Percentiles rank a stretch among this genome's conserved stretches.
Conservation (phyloP, 2,329 filamentous ascomycete genomes). For the Xylariaceae sp. region DNA sequence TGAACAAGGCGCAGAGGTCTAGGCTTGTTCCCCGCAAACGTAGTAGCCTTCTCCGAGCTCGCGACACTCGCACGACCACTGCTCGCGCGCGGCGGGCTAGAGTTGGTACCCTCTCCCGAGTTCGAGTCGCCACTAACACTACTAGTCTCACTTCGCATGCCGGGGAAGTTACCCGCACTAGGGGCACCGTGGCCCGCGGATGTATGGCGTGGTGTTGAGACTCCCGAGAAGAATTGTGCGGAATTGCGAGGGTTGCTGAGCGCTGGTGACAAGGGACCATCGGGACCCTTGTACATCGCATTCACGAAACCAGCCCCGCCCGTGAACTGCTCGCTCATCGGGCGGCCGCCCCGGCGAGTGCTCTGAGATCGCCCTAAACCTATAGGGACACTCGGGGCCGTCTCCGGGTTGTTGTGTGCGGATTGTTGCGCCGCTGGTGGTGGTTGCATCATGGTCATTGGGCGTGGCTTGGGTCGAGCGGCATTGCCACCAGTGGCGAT, state of each 20-base stretch:
- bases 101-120: constrained; percentile 41
- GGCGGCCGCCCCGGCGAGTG: constrained; percentile 49
- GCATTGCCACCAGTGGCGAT: constrained; percentile 43
- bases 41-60: constrained; percentile 49
- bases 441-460: constrained; percentile 53
- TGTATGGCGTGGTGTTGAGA: constrained; percentile 26
- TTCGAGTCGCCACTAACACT: constrained; percentile 66
- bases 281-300: constrained; percentile 81
- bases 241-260: constrained; percentile 56
- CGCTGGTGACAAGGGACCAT: constrained; percentile 58
- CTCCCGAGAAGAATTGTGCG: constrained; percentile 57
- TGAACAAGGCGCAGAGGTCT: constrained; percentile 83
- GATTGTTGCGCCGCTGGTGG: constrained; percentile 28
- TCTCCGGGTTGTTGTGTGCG: constrained; percentile 62
- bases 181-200: constrained; percentile 46
- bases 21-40: constrained; percentile 68
- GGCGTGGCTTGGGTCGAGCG: constrained; percentile 46
- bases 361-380: constrained; percentile 51
- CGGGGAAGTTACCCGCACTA: constrained; percentile 64
- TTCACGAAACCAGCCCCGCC: constrained; percentile 70
- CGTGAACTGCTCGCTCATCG: constrained; percentile 61
- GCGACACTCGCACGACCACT: constrained; percentile 30
- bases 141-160: constrained; percentile 62
- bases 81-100: constrained; percentile 49
- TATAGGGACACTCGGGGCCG: constrained; percentile 73